Percentiles rank a stretch among this genome's conserved stretches.
phyloP scores from a whole-genome alignment of 169 alveolate genomes.

The Plasmodium gonderi region DNA sequence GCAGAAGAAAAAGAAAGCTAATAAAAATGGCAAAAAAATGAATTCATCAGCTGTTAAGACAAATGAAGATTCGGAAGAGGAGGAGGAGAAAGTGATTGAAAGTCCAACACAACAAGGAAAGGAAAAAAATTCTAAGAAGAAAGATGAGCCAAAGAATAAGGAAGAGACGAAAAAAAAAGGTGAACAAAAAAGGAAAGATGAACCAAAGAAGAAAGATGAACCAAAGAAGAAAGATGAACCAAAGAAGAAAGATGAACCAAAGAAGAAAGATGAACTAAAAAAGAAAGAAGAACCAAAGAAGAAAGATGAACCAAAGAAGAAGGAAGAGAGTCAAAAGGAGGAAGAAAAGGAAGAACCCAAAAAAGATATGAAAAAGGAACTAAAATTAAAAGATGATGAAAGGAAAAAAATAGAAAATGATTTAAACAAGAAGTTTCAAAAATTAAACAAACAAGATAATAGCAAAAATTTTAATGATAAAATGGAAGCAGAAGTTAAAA shows the following conservation, averaged over 20 bases:
- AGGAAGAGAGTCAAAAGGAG: neutral
- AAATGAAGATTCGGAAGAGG: neutral
- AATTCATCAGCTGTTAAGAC: neutral
- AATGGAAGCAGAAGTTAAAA: constrained; percentile 54
- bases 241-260: neutral
- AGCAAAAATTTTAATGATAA: constrained; percentile 49
- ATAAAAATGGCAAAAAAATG: constrained; percentile 25
- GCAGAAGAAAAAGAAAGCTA: constrained; percentile 9
- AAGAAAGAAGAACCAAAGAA: neutral
- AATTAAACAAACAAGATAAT: constrained; percentile 29
- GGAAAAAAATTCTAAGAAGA: constrained; percentile 4
- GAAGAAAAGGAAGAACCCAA: constrained; percentile 11
- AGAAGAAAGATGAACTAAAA: neutral
- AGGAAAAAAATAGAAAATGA: constrained; percentile 66
- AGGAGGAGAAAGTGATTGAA: neutral
- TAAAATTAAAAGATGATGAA: constrained; percentile 61
- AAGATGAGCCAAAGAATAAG: neutral
- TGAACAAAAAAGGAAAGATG: neutral
- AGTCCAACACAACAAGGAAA: neutral
- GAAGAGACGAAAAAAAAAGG: too few species aligned
- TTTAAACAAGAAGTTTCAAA: constrained; percentile 52
- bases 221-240: neutral
- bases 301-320: neutral
- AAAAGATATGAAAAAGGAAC: constrained; percentile 32
- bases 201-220: neutral